A percentile compares a stretch with the other conserved stretches of the same genome.
Conservation (phyloP, 164 flowering plant genomes). For the Tetrastigma voinierianum region DNA sequence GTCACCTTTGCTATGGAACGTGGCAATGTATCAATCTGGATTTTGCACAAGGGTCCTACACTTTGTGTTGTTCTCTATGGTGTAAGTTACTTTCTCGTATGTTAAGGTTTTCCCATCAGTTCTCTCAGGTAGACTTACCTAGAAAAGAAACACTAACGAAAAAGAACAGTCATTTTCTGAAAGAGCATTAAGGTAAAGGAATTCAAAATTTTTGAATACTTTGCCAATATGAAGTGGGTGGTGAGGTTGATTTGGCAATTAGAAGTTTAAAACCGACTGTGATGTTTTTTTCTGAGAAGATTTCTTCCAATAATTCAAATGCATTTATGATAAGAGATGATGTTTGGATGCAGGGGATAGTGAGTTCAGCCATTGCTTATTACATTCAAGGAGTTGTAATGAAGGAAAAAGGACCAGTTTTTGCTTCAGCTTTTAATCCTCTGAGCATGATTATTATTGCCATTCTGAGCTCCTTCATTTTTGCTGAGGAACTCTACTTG, state of each 20-base stretch:
- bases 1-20: slow-evolving; percentile 38
- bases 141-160: too few relatives aligned
- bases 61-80: slow-evolving; percentile 30
- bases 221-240: too few relatives aligned
- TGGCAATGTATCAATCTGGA: slow-evolving; percentile 34
- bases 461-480: slow-evolving; percentile 28
- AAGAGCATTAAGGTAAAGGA: too few relatives aligned
- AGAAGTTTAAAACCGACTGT: too few relatives aligned
- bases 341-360: slow-evolving; percentile 34
- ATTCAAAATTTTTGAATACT: too few relatives aligned
- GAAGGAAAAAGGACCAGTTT: slow-evolving; percentile 50
- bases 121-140: too few relatives aligned
- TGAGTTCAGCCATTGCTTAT: slow-evolving; percentile 42
- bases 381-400: slow-evolving; percentile 40
- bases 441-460: slow-evolving; percentile 47
- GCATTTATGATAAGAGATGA: not conserved
- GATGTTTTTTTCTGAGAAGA: too few relatives aligned
- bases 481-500: slow-evolving; percentile 33
- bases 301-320: too few relatives aligned
- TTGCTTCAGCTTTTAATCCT: slow-evolving; percentile 51
- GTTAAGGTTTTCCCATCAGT: too few relatives aligned
- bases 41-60: slow-evolving; percentile 26
- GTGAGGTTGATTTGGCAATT: too few relatives aligned
- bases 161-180: too few relatives aligned
- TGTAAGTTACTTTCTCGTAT: slow-evolving; percentile 26